These are phyloP conservation scores for Gossypium schwendimanii DNA, from an alignment of 441 rosid genomes.

Conservation along the genomic window DNA sequence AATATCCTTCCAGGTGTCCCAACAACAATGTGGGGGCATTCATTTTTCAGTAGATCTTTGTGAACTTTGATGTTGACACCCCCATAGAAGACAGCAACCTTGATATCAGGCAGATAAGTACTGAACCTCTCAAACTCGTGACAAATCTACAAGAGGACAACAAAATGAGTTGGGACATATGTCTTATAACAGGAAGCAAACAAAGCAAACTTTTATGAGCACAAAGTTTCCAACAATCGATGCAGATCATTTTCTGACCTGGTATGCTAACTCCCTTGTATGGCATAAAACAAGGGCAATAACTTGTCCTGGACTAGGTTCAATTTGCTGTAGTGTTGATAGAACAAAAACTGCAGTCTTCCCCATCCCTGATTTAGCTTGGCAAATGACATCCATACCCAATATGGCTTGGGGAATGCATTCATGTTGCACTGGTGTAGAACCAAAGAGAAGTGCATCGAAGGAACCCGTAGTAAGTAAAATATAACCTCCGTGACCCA, in stretches of 20 bases:
- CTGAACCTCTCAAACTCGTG: slow-evolving; percentile 96
- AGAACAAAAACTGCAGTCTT: slow-evolving; percentile 95
- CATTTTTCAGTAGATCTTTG: slow-evolving; percentile 88
- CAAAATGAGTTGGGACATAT: not conserved
- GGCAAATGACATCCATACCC: slow-evolving; percentile 98
- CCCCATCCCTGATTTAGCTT: slow-evolving; percentile 99
- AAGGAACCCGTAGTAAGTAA: slow-evolving; percentile 77
- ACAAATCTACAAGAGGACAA: slow-evolving; percentile 54
- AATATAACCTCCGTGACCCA: slow-evolving; percentile 55
- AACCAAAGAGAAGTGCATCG: slow-evolving; percentile 70
- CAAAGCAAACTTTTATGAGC: not conserved
- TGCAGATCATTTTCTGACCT: slow-evolving; percentile 34
- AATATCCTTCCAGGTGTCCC: slow-evolving; percentile 96
- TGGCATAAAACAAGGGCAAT: slow-evolving; percentile 90
- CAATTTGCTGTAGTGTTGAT: slow-evolving; percentile 87
- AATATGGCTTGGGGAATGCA: slow-evolving; percentile 98
- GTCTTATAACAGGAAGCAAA: not conserved
- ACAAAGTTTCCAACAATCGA: not conserved
- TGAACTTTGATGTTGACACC: slow-evolving; percentile 89
- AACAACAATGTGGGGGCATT: slow-evolving; percentile 96
- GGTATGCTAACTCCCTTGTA: slow-evolving; percentile 94
- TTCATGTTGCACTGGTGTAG: slow-evolving; percentile 95
- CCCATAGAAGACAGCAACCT: slow-evolving; percentile 92
- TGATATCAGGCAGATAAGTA: slow-evolving; percentile 76
- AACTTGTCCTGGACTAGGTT: slow-evolving; percentile 87